phyloP scores from a whole-genome alignment of 2,329 filamentous ascomycete genomes.

The Epichloe coenophiala region DNA sequence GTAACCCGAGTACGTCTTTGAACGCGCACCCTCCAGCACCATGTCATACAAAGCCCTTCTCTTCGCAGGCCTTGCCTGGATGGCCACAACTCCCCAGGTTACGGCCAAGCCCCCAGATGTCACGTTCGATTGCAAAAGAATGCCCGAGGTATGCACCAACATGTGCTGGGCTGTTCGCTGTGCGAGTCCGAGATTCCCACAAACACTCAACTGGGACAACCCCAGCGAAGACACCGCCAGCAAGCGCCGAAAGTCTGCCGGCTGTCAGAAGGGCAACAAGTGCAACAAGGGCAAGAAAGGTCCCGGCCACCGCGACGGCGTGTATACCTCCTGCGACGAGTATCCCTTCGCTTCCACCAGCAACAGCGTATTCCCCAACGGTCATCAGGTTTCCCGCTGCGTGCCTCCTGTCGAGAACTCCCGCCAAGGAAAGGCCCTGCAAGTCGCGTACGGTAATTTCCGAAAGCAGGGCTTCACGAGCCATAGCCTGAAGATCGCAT shows the following conservation, averaged over 20 bases:
- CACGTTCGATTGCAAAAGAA: background rate
- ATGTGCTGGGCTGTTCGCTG: background rate
- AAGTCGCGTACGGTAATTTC: background rate
- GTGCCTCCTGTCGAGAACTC: constrained; percentile 7
- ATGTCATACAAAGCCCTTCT: background rate
- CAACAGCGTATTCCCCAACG: constrained; percentile 4
- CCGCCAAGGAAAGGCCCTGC: constrained; percentile 4
- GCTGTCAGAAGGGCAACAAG: constrained; percentile 7
- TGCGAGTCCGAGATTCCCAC: background rate
- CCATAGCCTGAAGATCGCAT: background rate
- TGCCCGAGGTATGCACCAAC: background rate
- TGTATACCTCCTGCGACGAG: constrained; percentile 7
- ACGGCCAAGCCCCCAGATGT: background rate
- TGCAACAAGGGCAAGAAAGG: constrained; percentile 6
- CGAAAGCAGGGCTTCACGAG: background rate
- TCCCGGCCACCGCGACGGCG: constrained; percentile 6
- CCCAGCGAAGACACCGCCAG: background rate
- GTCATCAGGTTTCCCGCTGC: constrained; percentile 10
- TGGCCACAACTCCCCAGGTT: background rate
- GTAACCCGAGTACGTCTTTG: background rate
- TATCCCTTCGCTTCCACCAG: constrained; percentile 9
- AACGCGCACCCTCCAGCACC: background rate
- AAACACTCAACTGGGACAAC: background rate
- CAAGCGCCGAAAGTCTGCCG: constrained; percentile 4
- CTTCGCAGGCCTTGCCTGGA: background rate